These are phyloP conservation scores for Candida verbasci DNA, from an alignment of 805 yeast genomes.

Conservation along the genomic window DNA sequence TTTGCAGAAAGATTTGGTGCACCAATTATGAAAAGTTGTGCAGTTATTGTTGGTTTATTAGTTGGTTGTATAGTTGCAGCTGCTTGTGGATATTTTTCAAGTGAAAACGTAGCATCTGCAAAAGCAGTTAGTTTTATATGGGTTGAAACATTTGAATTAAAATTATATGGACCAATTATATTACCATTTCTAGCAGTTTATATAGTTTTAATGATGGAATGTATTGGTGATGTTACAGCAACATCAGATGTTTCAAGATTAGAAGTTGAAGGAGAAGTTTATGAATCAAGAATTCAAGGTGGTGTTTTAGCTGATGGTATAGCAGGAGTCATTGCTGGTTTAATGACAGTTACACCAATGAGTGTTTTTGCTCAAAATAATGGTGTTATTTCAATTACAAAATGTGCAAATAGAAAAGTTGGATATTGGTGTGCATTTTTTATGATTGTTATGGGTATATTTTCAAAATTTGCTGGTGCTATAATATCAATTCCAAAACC, in stretches of 20 bases:
- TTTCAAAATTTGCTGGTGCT: conserved; percentile 87
- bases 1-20: conserved; percentile 84
- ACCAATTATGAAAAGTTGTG: conserved; percentile 92
- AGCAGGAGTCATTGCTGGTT: conserved; percentile 71
- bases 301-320: conserved; percentile 88
- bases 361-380: conserved; percentile 93
- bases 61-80: conserved; percentile 92
- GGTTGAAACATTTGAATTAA: conserved; percentile 78
- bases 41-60: conserved; percentile 79
- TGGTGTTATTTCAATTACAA: conserved; percentile 89
- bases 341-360: conserved; percentile 84
- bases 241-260: conserved; percentile 86
- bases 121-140: conserved; percentile 83
- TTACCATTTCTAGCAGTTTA: conserved; percentile 82
- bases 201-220: conserved; percentile 83
- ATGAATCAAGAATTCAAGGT: conserved; percentile 87
- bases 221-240: conserved; percentile 93
- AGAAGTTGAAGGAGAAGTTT: conserved; percentile 75
- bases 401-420: conserved; percentile 79
- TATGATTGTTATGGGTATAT: conserved; percentile 79
- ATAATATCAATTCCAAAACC: conserved; percentile 53
- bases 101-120: conserved; percentile 55
- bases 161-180: conserved; percentile 80
- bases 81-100: conserved; percentile 77
- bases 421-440: conserved; percentile 82